Evolutionary conservation across 2,329 filamentous ascomycete genomes (phyloP).

Genomic region (Verticillium klebahnii): DNA sequence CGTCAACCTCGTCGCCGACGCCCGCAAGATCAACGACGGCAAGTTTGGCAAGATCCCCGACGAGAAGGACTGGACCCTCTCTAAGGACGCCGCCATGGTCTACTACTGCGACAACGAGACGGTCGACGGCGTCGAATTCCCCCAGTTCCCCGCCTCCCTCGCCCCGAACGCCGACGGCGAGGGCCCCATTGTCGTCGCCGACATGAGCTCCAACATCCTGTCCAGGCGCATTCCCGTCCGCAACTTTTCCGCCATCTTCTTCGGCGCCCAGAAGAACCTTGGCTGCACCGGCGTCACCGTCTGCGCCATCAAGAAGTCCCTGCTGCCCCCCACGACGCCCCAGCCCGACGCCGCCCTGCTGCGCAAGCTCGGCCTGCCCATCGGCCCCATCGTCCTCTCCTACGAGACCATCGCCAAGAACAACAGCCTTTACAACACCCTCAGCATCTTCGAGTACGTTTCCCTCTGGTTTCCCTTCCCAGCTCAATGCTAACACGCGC

Average conservation of each 20-base stretch:
- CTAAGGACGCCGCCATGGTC: conserved; percentile 64
- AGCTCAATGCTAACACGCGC: conserved; percentile 2
- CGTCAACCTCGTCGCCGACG: conserved; percentile 75
- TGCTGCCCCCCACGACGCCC: conserved; percentile 63
- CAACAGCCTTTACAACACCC: conserved; percentile 92
- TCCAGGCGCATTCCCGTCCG: conserved; percentile 70
- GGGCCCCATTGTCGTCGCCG: conserved; percentile 75
- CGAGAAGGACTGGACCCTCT: conserved; percentile 72
- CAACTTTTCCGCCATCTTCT: conserved; percentile 84
- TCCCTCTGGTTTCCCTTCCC: background rate
- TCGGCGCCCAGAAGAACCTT: conserved; percentile 92
- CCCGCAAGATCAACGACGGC: conserved; percentile 60
- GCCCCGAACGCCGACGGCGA: conserved; percentile 54
- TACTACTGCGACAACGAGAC: conserved; percentile 96
- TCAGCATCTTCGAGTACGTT: conserved; percentile 80
- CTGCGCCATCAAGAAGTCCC: conserved; percentile 73
- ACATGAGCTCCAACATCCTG: conserved; percentile 94
- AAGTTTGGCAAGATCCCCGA: conserved; percentile 84
- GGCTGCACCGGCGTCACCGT: conserved; percentile 83
- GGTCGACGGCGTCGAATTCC: conserved; percentile 90
- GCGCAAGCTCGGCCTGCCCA: conserved; percentile 68
- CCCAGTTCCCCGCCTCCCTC: conserved; percentile 61
- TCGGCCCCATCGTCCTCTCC: conserved; percentile 74
- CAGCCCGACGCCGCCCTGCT: conserved; percentile 67
- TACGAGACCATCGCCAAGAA: conserved; percentile 87